Evolutionary conservation across 2,329 filamentous ascomycete species (phyloP).

Genomic region (Dactylonectria macrodidyma): DNA sequence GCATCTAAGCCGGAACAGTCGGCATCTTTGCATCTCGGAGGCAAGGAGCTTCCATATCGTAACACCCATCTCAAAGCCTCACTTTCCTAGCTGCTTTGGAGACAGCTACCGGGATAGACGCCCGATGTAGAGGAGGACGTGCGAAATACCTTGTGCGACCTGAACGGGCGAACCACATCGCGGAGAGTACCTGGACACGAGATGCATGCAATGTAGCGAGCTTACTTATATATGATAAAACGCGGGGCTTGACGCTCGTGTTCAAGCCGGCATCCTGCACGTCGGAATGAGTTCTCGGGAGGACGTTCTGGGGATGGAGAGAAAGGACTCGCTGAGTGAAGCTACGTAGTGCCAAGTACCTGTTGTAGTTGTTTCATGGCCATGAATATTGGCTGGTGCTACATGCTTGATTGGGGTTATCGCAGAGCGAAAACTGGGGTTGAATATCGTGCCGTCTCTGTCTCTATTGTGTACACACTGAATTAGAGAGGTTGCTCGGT

Average conservation of each 20-base stretch:
- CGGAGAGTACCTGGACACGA: conserved; percentile 2
- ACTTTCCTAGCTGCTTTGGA: neutral
- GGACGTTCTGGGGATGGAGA: neutral
- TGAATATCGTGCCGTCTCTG: neutral
- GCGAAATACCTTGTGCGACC: neutral
- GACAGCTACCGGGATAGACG: neutral
- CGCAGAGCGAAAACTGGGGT: neutral
- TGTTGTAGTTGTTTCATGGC: neutral
- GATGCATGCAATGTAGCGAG: neutral
- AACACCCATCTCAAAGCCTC: neutral
- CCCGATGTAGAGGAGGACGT: neutral
- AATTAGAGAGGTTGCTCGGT: neutral
- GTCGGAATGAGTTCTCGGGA: neutral
- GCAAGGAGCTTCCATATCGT: neutral
- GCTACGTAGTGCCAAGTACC: too few species aligned
- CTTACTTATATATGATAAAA: neutral
- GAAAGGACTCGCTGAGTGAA: neutral
- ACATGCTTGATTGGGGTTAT: neutral
- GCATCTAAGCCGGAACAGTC: too few species aligned
- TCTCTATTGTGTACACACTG: neutral
- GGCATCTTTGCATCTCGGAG: neutral
- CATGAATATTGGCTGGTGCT: neutral
- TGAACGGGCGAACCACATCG: neutral
- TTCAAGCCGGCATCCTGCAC: neutral
- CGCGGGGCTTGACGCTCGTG: conserved; percentile 4